Base-by-base conservation (phyloP, 2,329 filamentous ascomycete genomes). In the Juglanconis oblonga region DNA sequence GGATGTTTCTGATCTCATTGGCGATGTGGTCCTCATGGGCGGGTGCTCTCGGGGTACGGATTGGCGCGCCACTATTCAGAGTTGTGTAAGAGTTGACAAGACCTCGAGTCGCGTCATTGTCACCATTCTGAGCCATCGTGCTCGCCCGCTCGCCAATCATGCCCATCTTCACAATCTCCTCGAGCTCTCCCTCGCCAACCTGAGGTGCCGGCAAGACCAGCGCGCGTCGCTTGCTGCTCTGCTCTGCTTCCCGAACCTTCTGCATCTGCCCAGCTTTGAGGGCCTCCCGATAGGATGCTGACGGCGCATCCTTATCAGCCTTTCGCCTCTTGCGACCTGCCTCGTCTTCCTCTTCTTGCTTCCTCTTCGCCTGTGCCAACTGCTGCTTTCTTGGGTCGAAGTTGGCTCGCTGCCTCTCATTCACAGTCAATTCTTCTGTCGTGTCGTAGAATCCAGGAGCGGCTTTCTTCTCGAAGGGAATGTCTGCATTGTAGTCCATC, bases 401-500 rank as follows among this genome's bases (percentile, higher is more conserved):
- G 57, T 87, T 86, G 60, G 90, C 87, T 54, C 92, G 86, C 71
- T 96, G 88, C 61, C 84, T 84, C 74, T 99, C 94, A 73, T 99
- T 99, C 66, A 81, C 82, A 4, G 79, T 76, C 66, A 90, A 80
- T 72, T 99, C 95, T 13, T 97, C 92, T 3, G 80, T 81, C 0
- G 95, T 99, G 72, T 99, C 94, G 76, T 94, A 97, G 73, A 99
- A 99, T 11, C 95, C 95, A 29, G 87, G 79, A 0, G 90, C 89
- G 0, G 95, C 88, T 65, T 91, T 90, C 75, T 95, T 97, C 74
- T 99, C 95, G 66, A 99, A 98, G 0, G 95, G 95, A 65, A 99
- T 96, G 68, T 99, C 95, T 68, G 95, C 95, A 75, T 99, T 99
- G 80, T 99, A 99, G 75, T 99, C 95, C 92, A 99, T 99, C 78